Conservation (phyloP, 1,284 basidiomycete genomes). For the Ustilago lituana region DNA sequence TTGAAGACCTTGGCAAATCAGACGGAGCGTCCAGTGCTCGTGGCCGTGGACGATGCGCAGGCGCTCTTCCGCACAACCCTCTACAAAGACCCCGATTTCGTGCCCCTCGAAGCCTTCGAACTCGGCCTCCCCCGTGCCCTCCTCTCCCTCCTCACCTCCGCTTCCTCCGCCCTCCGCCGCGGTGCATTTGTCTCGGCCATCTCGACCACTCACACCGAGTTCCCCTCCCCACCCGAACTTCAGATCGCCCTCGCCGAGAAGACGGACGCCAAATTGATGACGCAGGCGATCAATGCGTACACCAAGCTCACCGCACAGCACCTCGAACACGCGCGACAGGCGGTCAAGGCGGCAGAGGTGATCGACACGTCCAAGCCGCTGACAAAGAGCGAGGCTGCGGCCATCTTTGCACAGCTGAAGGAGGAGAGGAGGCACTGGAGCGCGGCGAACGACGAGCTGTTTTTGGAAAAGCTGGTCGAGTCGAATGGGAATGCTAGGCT, state of each 20-base stretch:
- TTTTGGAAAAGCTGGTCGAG: constrained; percentile 60
- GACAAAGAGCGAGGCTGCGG: constrained; percentile 41
- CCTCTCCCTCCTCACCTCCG: constrained; percentile 41
- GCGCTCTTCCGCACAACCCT: constrained; percentile 77
- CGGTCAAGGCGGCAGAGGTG: constrained; percentile 22
- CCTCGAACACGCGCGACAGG: constrained; percentile 38
- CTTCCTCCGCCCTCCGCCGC: constrained; percentile 6
- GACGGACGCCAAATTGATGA: constrained; percentile 7
- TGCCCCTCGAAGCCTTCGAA: constrained; percentile 79
- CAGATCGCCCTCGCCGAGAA: constrained; percentile 42
- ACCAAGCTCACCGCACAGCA: constrained; percentile 46
- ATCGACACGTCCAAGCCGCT: constrained; percentile 36
- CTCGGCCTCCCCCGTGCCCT: constrained; percentile 77
- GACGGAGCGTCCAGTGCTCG: constrained; percentile 76
- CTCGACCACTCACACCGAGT: constrained; percentile 53
- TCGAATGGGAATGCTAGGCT: constrained; percentile 52
- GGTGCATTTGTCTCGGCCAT: constrained; percentile 50
- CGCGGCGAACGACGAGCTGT: constrained; percentile 58
- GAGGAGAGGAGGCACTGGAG: constrained; percentile 49
- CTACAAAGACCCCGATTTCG: constrained; percentile 83
- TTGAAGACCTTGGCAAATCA: constrained; percentile 77
- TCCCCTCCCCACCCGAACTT: constrained; percentile 40
- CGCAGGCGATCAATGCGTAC: constrained; percentile 54
- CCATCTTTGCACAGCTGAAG: constrained; percentile 48
- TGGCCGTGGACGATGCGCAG: constrained; percentile 89